Evolutionary conservation across 2,329 filamentous ascomycete genomes (phyloP), one percentile per base, ranked within the genome.

Genomic region (Thelonectria blattea): DNA sequence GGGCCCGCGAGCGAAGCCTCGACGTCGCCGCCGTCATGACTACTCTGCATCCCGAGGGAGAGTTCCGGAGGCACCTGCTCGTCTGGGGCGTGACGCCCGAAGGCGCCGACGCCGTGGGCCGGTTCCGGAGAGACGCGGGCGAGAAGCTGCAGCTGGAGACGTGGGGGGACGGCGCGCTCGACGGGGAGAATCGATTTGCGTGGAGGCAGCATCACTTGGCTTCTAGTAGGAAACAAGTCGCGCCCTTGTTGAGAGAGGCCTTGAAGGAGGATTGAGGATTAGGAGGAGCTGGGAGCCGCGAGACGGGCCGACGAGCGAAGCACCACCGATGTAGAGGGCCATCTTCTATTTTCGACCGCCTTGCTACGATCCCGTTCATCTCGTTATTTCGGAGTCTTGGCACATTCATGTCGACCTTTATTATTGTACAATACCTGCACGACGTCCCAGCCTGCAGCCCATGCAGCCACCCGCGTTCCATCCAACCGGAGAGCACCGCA

Each of bases 11-110:
- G 71, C 81, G 83, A 57, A 65, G 76, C 0, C 73, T 93, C n/a
- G 86, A 88, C 57, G 71, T 93, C 10, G 84, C 83, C 9, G 81
- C 81, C 10, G 78, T 93, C 56, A 91, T 93, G 88, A 92, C 91
- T 1, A 85, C 85, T n/a, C 86, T 81, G 18, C 79, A 82, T 20
- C 77, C 81, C 0, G 76, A 75, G 0, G 85, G 83, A 0, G 71
- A 78, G 15, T 91, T 93, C 62, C 78, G 80, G 64, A 79, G 91
- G 52, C 86, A 95, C 70, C 72, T 93, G 39, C 75, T 94, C 6
- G 76, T 93, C 0, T 90, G 89, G 85, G 88, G 83, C 0, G 69
- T 86, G 1, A 83, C 79, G 24, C 76, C 81, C 1, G 72, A 73
- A 4, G 88, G 83, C 0, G 76, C 78, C 0, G 68, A 74, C 4